Base-by-base conservation (phyloP, 352 stramenopile genomes). In the Stephanocyclus meneghinianus region DNA sequence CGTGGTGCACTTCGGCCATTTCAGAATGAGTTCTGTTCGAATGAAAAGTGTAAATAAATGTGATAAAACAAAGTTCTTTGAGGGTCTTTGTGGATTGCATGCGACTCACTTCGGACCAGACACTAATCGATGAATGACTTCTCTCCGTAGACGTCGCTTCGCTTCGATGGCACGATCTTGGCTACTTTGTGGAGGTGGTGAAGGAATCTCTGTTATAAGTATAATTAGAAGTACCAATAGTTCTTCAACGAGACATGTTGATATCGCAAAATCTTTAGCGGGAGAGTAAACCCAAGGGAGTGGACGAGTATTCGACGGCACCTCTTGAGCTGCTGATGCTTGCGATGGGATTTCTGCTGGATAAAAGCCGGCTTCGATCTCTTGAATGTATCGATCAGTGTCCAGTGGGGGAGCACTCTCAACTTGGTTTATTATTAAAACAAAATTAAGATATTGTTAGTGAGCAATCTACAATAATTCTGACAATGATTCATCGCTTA, bases 51-150 rank as follows among this genome's bases (percentile, higher is more conserved):
- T 21, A n/a, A 7, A 55, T 11, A 40, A 40, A 9, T 40, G 35
- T 40, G 35, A 40, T 4, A 40, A 40, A 40, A 40, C 35, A 15
- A 15, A 55, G 47, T 55, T 6, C 18, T 55, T 4, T 0, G 3
- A 40, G 35, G 7, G 35, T 8, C 3, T 40, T 40, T 40, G 3
- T 4, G 35, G 0, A 40, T 40, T 40, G 10, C 5, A 1, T 8
- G 13, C 1, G 13, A 26, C 47, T 55, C 47, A 55, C 57, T 93
- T 94, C 0, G 85, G 81, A 50, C 85, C 91, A n/a, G 81, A 90
- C n/a, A 87, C 93, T 18, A 96, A 75, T 10, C 90, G 73, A 81
- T 96, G 92, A 53, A 96, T 87, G 11, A 95, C 84, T 83, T 95
- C 92, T 56, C 91, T 81, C 30, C 86, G 79, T 16, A 95, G 50